phyloP scores from a whole-genome alignment of 129 eudicot genomes.

The Pulicaria dysenterica region DNA sequence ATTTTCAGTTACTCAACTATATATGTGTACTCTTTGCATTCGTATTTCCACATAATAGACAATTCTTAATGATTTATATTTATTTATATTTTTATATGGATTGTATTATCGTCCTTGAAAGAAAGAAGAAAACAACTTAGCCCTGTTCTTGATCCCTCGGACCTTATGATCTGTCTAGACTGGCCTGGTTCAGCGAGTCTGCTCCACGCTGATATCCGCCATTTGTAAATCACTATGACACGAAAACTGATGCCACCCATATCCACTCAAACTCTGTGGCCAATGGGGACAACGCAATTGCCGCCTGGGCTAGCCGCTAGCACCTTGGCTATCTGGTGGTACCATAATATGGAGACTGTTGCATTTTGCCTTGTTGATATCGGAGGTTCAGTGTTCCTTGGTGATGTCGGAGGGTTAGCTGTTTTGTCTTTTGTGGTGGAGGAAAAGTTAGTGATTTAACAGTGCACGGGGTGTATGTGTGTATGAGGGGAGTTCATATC shows the following conservation, averaged over 20 bases:
- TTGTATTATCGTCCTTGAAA: not conserved
- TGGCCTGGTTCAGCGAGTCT: slow-evolving; percentile 35
- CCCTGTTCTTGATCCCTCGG: slow-evolving; percentile 37
- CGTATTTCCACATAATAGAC: not conserved
- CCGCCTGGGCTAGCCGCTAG: slow-evolving; percentile 26
- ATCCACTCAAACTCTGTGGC: slow-evolving; percentile 47
- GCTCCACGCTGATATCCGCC: slow-evolving; percentile 22
- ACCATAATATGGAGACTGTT: no score
- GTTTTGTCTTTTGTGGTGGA: no score
- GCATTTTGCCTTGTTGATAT: no score
- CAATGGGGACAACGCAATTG: slow-evolving; percentile 25
- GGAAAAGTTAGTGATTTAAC: no score
- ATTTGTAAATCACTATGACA: slow-evolving; percentile 45
- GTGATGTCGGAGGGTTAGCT: no score
- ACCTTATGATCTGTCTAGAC: slow-evolving; percentile 36
- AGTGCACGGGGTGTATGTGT: no score
- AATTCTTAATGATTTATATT: not conserved
- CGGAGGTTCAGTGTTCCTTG: no score
- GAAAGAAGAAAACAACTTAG: not conserved
- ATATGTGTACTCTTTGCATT: not conserved
- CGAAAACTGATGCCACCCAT: slow-evolving; percentile 40
- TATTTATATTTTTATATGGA: not conserved
- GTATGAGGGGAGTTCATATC: no score
- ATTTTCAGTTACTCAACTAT: not conserved
- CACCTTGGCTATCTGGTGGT: no score